Conservation (phyloP, 148 eudicot species). For the Limonium bicolor region DNA sequence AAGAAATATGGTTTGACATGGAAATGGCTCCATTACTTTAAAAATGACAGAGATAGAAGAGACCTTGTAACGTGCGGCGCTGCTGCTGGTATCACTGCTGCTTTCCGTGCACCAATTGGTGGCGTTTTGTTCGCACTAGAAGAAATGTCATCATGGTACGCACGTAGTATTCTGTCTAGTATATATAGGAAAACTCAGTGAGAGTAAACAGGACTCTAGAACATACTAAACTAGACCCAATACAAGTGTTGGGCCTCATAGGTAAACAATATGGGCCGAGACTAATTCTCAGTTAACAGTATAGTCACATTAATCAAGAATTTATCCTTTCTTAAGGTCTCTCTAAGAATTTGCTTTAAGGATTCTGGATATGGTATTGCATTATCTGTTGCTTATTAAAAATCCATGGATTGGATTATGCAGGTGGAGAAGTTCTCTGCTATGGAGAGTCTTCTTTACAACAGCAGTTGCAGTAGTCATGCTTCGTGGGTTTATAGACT, state of each 20-base stretch:
- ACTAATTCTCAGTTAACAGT: too few relatives aligned
- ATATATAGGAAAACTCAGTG: too few relatives aligned
- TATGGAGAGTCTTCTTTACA: slow-evolving; percentile 92
- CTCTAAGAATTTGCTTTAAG: too few relatives aligned
- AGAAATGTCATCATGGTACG: slow-evolving; percentile 97
- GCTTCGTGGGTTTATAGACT: slow-evolving; percentile 74
- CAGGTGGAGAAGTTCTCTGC: slow-evolving; percentile 97
- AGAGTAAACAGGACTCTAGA: too few relatives aligned
- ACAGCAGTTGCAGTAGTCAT: slow-evolving; percentile 79
- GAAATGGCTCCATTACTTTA: slow-evolving; percentile 69
- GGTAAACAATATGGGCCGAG: too few relatives aligned
- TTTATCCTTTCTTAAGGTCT: too few relatives aligned
- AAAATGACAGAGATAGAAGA: slow-evolving; percentile 78
- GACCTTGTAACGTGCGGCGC: slow-evolving; percentile 91
- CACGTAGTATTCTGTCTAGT: too few relatives aligned
- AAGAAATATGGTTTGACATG: slow-evolving; percentile 59
- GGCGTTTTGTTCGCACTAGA: slow-evolving; percentile 91
- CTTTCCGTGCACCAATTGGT: slow-evolving; percentile 96
- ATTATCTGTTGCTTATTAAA: too few relatives aligned
- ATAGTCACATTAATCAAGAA: too few relatives aligned
- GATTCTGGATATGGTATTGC: too few relatives aligned
- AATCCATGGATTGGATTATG: slow-evolving; percentile 9
- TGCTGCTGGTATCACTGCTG: slow-evolving; percentile 94
- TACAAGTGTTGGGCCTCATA: too few relatives aligned
- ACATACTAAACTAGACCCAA: too few relatives aligned